Base-by-base conservation (phyloP, 2,329 filamentous ascomycete genomes). In the Thelonectria olida region DNA sequence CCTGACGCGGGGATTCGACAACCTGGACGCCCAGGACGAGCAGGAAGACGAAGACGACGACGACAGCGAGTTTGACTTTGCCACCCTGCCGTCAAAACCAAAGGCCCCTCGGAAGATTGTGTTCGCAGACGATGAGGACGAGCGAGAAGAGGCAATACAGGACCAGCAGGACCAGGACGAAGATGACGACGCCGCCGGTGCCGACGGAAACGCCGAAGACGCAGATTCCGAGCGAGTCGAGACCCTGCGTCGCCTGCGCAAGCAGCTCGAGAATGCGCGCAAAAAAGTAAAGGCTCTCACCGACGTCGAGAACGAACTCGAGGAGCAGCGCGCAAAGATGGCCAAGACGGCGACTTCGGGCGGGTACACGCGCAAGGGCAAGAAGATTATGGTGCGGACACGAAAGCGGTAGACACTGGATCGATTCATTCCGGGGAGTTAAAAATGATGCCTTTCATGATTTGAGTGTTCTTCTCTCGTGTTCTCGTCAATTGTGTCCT, bases 301-400 rank as follows among this genome's bases (percentile, higher is more conserved):
- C n/a, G 78, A 82, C 20, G 84, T 86, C 22, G 88, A 90, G 75
- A 76, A 80, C 38, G 78, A 83, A 67, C 78, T 90, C 23, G 86
- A 87, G 63, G 61, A 87, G 55, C 86, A 89, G 74, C 80, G 84
- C 61, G 84, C 86, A 17, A 85, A 84, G 73, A 90, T 89, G 87
- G 86, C 85, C 34, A 90, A 90, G 79, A 88, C 86, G 66, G 80
- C 84, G 8, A 89, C 87, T 2, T 82, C 84, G 6, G 85, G 85
- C 36, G 85, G 86, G 13, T 71, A 81, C n/a, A 88, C 84, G 25
- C 87, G 86, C 73, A 79, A 80, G 38, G 87, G 88, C 22, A 84
- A 84, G 75, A 89, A 87, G 78, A 83, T 88, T 64, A 88, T 87
- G 79, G 81, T 89, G 56, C 82, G 85, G 64, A 81, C 86, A 74